These are phyloP conservation scores for Aspergillus nanangensis DNA, from an alignment of 495 filamentous ascomycete species.

Conservation along the genomic window DNA sequence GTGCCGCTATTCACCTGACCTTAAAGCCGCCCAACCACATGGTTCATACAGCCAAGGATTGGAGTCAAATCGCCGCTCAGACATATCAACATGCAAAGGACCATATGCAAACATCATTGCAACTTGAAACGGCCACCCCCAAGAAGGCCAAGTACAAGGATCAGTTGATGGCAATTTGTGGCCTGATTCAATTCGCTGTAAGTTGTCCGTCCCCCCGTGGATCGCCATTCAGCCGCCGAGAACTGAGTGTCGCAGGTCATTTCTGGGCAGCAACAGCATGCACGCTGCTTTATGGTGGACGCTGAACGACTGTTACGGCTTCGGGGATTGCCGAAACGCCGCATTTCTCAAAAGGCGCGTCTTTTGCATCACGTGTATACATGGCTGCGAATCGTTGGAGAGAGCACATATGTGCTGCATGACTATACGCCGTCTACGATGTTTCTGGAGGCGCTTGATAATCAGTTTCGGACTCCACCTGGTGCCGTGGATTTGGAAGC, in stretches of 20 bases:
- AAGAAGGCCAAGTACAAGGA: slow-evolving; percentile 38
- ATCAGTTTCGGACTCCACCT: slow-evolving; percentile 7
- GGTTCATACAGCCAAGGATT: slow-evolving; percentile 17
- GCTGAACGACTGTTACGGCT: slow-evolving; percentile 27
- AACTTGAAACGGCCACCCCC: slow-evolving; percentile 21
- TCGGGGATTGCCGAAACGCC: slow-evolving; percentile 24
- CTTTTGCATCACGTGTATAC: slow-evolving; percentile 33
- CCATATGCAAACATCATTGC: slow-evolving; percentile 28
- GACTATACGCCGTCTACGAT: slow-evolving; percentile 23
- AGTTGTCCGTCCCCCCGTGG: neutral
- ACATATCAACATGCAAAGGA: slow-evolving; percentile 26
- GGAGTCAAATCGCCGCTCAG: slow-evolving; percentile 19
- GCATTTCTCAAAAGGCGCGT: slow-evolving; percentile 31
- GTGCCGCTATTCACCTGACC: slow-evolving; percentile 24
- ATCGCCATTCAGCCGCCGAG: neutral
- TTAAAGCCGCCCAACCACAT: slow-evolving; percentile 10
- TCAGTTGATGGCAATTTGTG: slow-evolving; percentile 34
- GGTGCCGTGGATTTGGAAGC: neutral
- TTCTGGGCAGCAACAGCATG: slow-evolving; percentile 29
- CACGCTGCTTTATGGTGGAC: slow-evolving; percentile 30
- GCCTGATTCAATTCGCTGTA: slow-evolving; percentile 29
- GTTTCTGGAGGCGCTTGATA: slow-evolving; percentile 21
- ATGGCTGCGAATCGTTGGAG: slow-evolving; percentile 30
- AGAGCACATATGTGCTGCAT: slow-evolving; percentile 33
- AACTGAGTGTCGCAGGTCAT: slow-evolving; percentile 15